phyloP scores from a whole-genome alignment of 768 basidiomycete species.

The Paxillus rubicundulus region DNA sequence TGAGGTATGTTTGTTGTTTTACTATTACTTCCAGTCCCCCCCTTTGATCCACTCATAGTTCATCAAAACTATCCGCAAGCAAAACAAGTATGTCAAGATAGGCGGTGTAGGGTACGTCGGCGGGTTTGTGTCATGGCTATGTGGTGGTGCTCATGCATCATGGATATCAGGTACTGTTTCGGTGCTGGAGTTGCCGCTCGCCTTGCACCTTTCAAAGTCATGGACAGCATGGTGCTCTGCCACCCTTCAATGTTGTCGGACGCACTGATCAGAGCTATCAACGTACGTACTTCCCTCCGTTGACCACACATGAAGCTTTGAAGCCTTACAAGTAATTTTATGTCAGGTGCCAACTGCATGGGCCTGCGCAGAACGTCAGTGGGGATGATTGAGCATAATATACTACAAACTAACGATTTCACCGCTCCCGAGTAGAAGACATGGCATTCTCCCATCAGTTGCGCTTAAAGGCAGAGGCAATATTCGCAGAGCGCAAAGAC shows the following conservation, averaged over 20 bases:
- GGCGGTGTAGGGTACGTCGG: conserved; percentile 41
- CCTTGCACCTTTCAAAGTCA: conserved; percentile 28
- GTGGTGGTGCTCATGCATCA: not conserved
- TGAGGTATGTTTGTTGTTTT: conserved; percentile 16
- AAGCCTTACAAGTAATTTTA: not conserved
- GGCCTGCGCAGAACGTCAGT: conserved; percentile 38
- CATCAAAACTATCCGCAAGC: conserved; percentile 35
- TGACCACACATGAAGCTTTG: not conserved
- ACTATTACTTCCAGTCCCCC: not conserved
- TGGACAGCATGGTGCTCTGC: conserved; percentile 39
- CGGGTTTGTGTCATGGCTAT: not conserved
- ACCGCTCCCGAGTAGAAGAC: conserved; percentile 30
- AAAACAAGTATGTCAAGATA: conserved; percentile 39
- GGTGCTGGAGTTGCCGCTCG: conserved; percentile 32
- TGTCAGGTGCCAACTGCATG: conserved; percentile 29
- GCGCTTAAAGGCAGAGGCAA: conserved; percentile 29
- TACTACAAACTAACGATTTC: not conserved
- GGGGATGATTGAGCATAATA: not conserved
- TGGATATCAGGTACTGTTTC: conserved; percentile 35
- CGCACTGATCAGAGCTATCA: conserved; percentile 37
- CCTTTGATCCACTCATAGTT: conserved; percentile 24
- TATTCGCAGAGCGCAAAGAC: conserved; percentile 30
- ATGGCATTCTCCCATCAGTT: conserved; percentile 21
- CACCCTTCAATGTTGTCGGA: conserved; percentile 37
- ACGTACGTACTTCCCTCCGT: not conserved